Evolutionary conservation across 345 rosid genomes (phyloP), one percentile per base, ranked within the genome.

Genomic region (Boechera stricta): DNA sequence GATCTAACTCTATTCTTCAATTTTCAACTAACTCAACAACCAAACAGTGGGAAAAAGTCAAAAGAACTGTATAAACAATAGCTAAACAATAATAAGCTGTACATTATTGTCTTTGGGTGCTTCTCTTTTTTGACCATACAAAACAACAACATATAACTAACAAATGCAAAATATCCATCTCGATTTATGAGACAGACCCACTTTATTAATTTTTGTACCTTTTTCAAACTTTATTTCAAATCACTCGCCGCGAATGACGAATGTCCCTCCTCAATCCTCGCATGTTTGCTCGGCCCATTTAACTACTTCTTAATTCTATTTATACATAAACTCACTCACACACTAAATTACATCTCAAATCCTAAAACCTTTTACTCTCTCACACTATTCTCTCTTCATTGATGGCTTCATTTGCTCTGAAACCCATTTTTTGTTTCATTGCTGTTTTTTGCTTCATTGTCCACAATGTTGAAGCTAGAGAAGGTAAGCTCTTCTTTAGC

Each of bases 191-290:
- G 71, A 39, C 42, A 39, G 11, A 66, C 52, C 59, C 39, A 66
- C 72, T 55, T 57, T 64, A 33, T 64, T 57, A 10, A 44, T 3
- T 26, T 15, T 65, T 47, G 18, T 7, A 16, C 41, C 54, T 21
- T 54, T 74, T 56, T 66, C 36, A 4, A 9, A 2, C 42, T 33
- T 24, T 42, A 4, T 29, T 59, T 15, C 3, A 52, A 78, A 59
- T 36, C 41, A 71, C 39, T 65, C 69, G 78, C 77, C 80, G 75
- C 41, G 21, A 76, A 76, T 69, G 75, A 53, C 80, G 72, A 66
- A 71, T 65, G 71, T 72, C 65, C 59, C 66, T 72, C 95, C 95
- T 83, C 85, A 83, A 88, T 88, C 85, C 16, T 63, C 90, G 88
- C 90, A 84, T 82, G 73, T 71, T 77, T 83, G 56, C 26, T 57